Base-by-base conservation (phyloP, 1,284 basidiomycete genomes). In the Ceratobasidium sp. region DNA sequence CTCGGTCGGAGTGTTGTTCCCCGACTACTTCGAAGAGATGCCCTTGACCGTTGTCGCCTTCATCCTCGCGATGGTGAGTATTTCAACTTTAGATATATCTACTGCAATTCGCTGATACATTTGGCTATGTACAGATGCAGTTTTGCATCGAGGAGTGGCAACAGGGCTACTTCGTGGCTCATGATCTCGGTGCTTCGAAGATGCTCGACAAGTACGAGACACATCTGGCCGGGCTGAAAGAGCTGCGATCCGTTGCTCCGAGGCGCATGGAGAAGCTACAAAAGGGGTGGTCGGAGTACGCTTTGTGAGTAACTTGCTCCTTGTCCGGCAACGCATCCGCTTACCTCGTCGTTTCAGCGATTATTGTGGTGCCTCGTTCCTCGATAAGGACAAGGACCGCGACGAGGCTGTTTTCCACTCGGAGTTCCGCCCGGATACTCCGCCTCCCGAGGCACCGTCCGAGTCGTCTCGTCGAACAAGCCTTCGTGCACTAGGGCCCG, bases 171-270 rank as follows among this genome's bases (percentile, higher is more conserved):
- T 57, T 41, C n/a, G 23, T 45, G 18, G 45, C 26, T 30, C 8
- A 28, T 16, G 53, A 70, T 12, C 52, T 70, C 12, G 39, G 53
- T 3, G 28, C 41, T 10, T 39, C 41, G 2, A 8, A 55, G 0
- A 70, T 70, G 65, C 39, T 30, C 2, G 43, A 70, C 34, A 70
- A 70, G 41, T 69, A 69, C 41, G 28, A 69, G n/a, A 39, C 50
- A 23, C 65, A 69, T 18, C 26, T 69, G 23, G 65, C 39, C 0
- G 53, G 53, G n/a, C 41, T 70, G n/a, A 57, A 58, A 23, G 39
- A 57, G 3, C 18, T 58, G n/a, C 18, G 23, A 9, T 26, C 10
- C 1, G 48, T 65, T 23, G 62, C 62, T 1, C 62, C 62, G 2
- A 34, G 30, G 18, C 48, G 62, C 9, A 5, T 53, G 32, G 10